phyloP scores from a whole-genome alignment of 345 rosid genomes.

The Sisymbrium altissimum region DNA sequence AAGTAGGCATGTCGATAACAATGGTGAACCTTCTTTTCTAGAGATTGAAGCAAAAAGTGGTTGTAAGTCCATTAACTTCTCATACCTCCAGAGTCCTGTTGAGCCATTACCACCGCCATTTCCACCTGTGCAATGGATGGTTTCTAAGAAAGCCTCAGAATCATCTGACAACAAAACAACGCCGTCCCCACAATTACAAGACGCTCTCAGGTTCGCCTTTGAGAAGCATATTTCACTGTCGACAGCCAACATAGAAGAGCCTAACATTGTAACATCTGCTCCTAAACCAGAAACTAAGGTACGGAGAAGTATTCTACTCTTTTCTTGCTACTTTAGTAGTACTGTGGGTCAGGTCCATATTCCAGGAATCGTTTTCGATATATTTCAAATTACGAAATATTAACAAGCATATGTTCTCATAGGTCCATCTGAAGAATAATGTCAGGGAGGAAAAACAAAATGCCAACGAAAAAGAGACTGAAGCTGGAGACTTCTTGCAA shows the following conservation, averaged over 20 bases:
- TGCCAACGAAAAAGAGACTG: conserved; percentile 45
- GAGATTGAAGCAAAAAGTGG: conserved; percentile 48
- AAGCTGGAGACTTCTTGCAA: conserved; percentile 70
- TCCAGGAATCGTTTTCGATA: conserved; percentile 5
- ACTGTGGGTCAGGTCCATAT: conserved; percentile 4
- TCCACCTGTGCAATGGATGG: conserved; percentile 75
- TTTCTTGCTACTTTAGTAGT: not conserved
- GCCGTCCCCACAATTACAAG: conserved; percentile 29
- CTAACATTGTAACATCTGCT: conserved; percentile 32
- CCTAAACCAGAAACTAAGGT: conserved; percentile 50
- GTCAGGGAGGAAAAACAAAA: conserved; percentile 40
- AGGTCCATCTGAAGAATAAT: conserved; percentile 47
- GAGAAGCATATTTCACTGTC: conserved; percentile 36
- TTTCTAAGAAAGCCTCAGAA: conserved; percentile 40
- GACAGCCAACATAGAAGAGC: conserved; percentile 35
- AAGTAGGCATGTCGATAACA: conserved; percentile 34
- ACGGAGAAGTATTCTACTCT: conserved; percentile 3
- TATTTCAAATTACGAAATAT: conserved; percentile 1
- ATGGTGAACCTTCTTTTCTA: conserved; percentile 43
- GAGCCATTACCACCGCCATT: conserved; percentile 70
- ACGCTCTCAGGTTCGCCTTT: conserved; percentile 33
- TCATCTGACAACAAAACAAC: conserved; percentile 39
- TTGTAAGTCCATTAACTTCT: conserved; percentile 21
- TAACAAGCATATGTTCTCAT: conserved; percentile 20
- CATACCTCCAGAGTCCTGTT: conserved; percentile 32